These are phyloP conservation scores for Adansonia rubrostipa DNA, from an alignment of 441 rosid species.

Conservation along the genomic window DNA sequence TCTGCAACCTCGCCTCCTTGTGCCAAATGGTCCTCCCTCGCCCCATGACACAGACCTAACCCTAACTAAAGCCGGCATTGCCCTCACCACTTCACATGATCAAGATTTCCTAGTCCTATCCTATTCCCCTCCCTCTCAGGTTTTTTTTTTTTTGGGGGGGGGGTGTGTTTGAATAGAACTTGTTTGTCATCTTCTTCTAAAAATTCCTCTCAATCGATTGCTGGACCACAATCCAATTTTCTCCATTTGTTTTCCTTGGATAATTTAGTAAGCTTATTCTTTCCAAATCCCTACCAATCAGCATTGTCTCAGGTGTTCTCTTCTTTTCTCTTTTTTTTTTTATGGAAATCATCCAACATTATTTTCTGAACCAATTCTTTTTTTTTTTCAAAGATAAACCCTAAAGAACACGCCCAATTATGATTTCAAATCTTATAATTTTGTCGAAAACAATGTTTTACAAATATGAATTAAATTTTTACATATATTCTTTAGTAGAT, in stretches of 20 bases:
- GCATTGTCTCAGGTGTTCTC: not conserved
- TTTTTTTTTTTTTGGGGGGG: too few relatives aligned
- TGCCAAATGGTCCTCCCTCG: slow-evolving; percentile 34
- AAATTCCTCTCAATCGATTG: slow-evolving; percentile 14
- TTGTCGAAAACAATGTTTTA: too few relatives aligned
- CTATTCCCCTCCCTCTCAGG: not conserved
- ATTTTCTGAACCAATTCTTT: too few relatives aligned
- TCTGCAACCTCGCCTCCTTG: slow-evolving; percentile 23
- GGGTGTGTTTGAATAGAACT: not conserved
- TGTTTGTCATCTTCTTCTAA: slow-evolving; percentile 3
- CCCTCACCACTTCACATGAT: not conserved
- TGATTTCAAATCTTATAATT: too few relatives aligned
- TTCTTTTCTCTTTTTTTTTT: not conserved
- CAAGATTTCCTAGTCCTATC: not conserved
- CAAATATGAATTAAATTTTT: too few relatives aligned
- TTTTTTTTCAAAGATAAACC: too few relatives aligned
- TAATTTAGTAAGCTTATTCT: not conserved
- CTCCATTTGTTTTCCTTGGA: not conserved
- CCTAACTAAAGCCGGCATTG: slow-evolving; percentile 28
- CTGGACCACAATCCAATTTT: slow-evolving; percentile 23
- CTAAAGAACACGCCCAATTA: too few relatives aligned
- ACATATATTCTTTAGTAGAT: too few relatives aligned
- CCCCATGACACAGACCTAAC: slow-evolving; percentile 16
- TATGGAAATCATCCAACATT: not conserved
- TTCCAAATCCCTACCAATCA: not conserved